Base-by-base conservation (phyloP, 2,329 filamentous ascomycete genomes). In the Blastomyces percursus region DNA sequence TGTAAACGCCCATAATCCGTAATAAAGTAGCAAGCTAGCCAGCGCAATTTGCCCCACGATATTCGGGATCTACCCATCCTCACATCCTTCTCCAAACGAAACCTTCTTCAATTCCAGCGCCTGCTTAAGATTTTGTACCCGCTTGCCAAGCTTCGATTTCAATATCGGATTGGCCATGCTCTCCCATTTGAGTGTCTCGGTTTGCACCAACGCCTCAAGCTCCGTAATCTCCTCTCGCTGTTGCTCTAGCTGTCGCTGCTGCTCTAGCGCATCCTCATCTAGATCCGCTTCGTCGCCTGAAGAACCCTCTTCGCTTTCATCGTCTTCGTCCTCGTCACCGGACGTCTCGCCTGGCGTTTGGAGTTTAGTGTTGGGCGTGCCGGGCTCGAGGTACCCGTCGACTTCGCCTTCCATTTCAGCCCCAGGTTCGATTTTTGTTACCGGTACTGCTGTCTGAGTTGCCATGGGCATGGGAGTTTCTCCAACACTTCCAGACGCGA, bases 151-250 rank as follows among this genome's bases (percentile, higher is more conserved):
- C 69, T 79, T 79, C 61, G 69, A 69, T 64, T 74, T 75, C 60
- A 78, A 62, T 64, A 78, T 78, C 5, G 69, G 67, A 59, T 78
- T 78, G 60, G 69, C 67, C 64, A 75, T 72, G 50, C 69, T 70
- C 67, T 78, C 75, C 72, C 75, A 77, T 52, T 73, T 71, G 38
- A 69, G 68, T 0, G 74, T 77, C 62, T 77, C 75, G 1, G 71
- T 67, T 12, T 71, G 70, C 50, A 78, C 75, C 40, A 75, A 67
- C 2, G 71, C 71, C 59, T 79, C 76, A 24, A 79, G 66, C 60
- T 79, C 77, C 1, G 70, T 71, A 62, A 79, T 76, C 62, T 78
- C 73, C 64, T 80, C 78, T 16, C 75, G 75, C 56, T 76, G 75
- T 62, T 79, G 74, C 63, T 78, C 75, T 40, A 76, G 66, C 54